Evolutionary conservation across 2,329 filamentous ascomycete genomes (phyloP), one percentile per base, ranked within the genome.

Genomic region (Trichophyton schoenleinii): DNA sequence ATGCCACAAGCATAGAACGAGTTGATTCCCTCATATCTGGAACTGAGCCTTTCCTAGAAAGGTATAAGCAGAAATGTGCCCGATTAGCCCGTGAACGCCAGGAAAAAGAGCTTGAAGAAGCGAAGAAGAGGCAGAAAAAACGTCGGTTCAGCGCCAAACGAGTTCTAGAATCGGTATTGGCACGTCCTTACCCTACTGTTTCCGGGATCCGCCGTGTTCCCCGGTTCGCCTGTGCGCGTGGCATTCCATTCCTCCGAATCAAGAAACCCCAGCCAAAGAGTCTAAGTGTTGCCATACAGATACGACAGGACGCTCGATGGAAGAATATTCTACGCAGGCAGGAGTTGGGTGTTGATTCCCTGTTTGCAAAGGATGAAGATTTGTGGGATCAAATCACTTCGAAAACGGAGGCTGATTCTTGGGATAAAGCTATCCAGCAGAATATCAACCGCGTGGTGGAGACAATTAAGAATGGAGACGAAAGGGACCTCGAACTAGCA

Each of bases 181-280:
- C 66, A n/a, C 73, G 74, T 18, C 74, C 74, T 44, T 66, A 64
- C 34, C 65, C 67, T 7, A 60, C 68, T 7, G 67, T 75, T 5
- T 69, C 64, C 58, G 74, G 74, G n/a, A 69, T 68, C 57, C 72
- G 76, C 18, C 70, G 68, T 58, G 67, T 78, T 6, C 76, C 76
- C 25, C 67, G 71, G 5, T 68, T 77, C 11, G 74, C 77, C 44
- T 73, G 70, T 65, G 75, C 75, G 11, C 71, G 74, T 6, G 74
- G 74, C 13, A 61, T 78, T 9, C 75, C 76, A 1, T 72, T 77
- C 49, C 65, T 78, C 55, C 73, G 75, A 57, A 75, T 77, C 58
- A 75, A 76, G 58, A 78, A 78, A 57, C 76, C 75, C 1, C 73
- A 77, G 59, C 75, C 76, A 7, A 69, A 68, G 62, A 71, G 69